Base-by-base conservation (phyloP, 768 basidiomycete species). In the Hysterangium stoloniferum region DNA sequence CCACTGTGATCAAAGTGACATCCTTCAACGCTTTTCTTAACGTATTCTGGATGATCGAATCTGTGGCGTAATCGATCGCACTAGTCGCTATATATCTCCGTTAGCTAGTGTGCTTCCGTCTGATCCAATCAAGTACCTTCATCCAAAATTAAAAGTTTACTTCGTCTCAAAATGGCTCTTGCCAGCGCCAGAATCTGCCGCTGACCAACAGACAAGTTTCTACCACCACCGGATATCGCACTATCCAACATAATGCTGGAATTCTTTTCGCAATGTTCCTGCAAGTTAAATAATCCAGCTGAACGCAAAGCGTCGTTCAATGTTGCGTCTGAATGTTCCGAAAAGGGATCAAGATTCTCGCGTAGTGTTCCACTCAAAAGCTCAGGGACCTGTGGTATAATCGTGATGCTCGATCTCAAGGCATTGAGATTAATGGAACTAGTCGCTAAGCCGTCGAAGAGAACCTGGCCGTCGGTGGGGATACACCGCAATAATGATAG, bases 371-470 rank as follows among this genome's bases (percentile, higher is more conserved):
- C 56, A 32, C 61, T 62, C 15, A 70, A 55, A 6, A 70, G 57
- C n/a, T 66, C 60, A 42, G 62, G 58, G 37, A 52, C 52, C 45
- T 77, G 74, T 4, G 74, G 76, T 29, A 78, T 81, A 54, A 82
- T 77, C 2, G 80, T 82, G 49, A 84, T 74, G 50, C 71, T 74
- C 1, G 73, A 68, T 35, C 82, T 67, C 38, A 84, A 64, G 7
- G 67, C 70, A 55, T 81, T 72, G 11, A 84, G 64, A 56, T 80
- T 80, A n/a, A 71, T 59, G 9, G 54, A 52, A 34, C 57, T 52
- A 1, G 64, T 66, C 32, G 58, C 60, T 29, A 63, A 31, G 8
- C 66, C 68, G 48, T 71, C 70, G 49, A 67, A 68, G 36, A 57
- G 46, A 28, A 71, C 64, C 19, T 59, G 57, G 5, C 71, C 71